Base-by-base conservation (phyloP, 306 rosid species). In the Urtica urens region DNA sequence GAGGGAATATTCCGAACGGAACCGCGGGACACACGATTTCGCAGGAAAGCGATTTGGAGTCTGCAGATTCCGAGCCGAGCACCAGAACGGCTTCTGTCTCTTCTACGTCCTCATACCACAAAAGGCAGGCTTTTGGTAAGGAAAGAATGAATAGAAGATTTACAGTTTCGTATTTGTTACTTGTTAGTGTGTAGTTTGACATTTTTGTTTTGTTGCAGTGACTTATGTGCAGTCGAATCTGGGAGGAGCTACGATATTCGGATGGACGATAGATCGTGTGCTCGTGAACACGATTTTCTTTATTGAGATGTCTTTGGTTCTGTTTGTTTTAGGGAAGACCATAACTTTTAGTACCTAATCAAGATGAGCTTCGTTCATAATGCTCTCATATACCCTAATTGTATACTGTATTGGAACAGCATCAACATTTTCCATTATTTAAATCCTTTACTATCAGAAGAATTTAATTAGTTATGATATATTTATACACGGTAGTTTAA, bases 281-380 rank as follows among this genome's bases (percentile, higher is more conserved):
- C 77, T 75, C 12, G 5, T 66, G 8, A 54, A 40, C 35, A 70
- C 74, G 0, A 23, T 75, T 38, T 62, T 70, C 46, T 75, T 75
- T 23, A 7, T 75, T 1, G 81, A 75, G 69, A 58, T 75, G 31
- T 53, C 81, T 0, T 57, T 70, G 3, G 71, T 59, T 53, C 66
- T 61, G 14, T 75, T 75, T 16, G 77, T 75, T 18, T 71, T 74
- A 0, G 81, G 81, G 24, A 66, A 75, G 43, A 75, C 81, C 1
- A 49, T 75, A 55, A 55, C 70, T 34, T 59, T 64, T 53, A 26
- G 47, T 9, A 38, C 60, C 10, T 5, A 13, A 47, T 63, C 51
- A 59, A 31, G 3, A 24, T 23, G n/a, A n/a, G n/a, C n/a, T n/a
- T n/a, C n/a, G n/a, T 28, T 39, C 23, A 0, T 45, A 3, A 0